Evolutionary conservation across 805 yeast genomes (phyloP), one percentile per base, ranked within the genome.

Genomic region (Hanseniaspora taiwanica): DNA sequence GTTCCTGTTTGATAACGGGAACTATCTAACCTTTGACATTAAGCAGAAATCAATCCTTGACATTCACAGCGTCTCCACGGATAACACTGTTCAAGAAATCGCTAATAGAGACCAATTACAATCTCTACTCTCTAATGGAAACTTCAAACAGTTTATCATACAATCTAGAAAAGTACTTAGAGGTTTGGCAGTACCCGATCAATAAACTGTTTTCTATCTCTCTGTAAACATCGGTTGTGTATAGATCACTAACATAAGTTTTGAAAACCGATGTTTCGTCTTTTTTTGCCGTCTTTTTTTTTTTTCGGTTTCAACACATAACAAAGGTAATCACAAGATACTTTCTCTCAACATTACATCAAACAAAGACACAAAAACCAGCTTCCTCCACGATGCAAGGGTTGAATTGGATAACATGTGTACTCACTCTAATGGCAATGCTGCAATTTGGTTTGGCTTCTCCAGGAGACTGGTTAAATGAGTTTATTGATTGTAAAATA

Each of bases 391-490:
- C n/a, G n/a, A 13, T 9, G 17, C 8, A 27, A 12, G 8, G 32
- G n/a, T 13, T 6, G n/a, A 9, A 13, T 27, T 33, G 19, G 7
- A 33, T 8, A 17, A 12, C 7, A 16, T 27, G 19, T 23, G 32
- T 36, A n/a, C 7, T 40, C 14, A 5, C 40, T 14, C 18, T 27
- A 27, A 20, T 31, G 7, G 20, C 39, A 20, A 33, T 32, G 20
- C 14, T 23, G 10, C 27, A 25, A 33, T 44, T 36, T 2, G 14
- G 32, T 17, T 74, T 8, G 3, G 33, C 67, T 1, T 78, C 85
- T 0, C 72, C 71, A 0, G 86, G 86, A 4, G 83, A 78, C 49
- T 69, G 69, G 27, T 54, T 78, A 20, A 67, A 65, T 9, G 78
- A 72, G 35, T 78, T 76, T 50, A 59, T 63, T 21, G 69, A 69